phyloP scores from a whole-genome alignment of 148 eudicot genomes.

The Fallopia convolvulus region DNA sequence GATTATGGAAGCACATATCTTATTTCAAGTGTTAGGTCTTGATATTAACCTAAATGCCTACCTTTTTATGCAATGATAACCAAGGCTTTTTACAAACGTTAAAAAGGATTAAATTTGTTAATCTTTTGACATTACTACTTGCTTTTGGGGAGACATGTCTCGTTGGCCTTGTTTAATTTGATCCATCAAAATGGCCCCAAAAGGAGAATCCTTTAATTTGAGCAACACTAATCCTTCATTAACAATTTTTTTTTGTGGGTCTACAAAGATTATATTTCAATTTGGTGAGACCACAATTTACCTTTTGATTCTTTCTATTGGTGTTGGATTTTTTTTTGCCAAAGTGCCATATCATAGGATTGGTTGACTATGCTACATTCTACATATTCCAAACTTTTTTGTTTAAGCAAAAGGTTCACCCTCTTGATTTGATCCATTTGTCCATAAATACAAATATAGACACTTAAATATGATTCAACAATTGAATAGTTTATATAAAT shows the following conservation, averaged over 20 bases:
- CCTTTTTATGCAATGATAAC: constrained; percentile 6
- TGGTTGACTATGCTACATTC: too few species aligned
- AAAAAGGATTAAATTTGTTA: not conserved
- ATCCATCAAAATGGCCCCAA: not conserved
- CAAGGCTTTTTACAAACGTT: not conserved
- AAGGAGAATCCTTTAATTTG: not conserved
- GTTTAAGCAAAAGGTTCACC: too few species aligned
- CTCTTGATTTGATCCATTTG: too few species aligned
- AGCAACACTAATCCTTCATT: not conserved
- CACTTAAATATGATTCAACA: too few species aligned
- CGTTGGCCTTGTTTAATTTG: constrained; percentile 1
- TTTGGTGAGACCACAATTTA: not conserved
- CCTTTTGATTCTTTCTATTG: not conserved
- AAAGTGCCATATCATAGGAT: not conserved
- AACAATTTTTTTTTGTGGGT: not conserved
- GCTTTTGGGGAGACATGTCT: constrained; percentile 10
- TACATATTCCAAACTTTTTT: too few species aligned
- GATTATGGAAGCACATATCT: not conserved
- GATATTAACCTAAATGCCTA: not conserved
- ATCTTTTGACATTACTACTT: constrained; percentile 4
- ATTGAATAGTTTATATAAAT: too few species aligned
- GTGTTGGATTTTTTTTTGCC: not conserved
- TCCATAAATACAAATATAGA: too few species aligned
- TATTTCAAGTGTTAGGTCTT: not conserved
- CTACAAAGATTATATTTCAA: not conserved